phyloP scores from a whole-genome alignment of 2,329 filamentous ascomycete genomes.

The Malbranchea zuffiana region DNA sequence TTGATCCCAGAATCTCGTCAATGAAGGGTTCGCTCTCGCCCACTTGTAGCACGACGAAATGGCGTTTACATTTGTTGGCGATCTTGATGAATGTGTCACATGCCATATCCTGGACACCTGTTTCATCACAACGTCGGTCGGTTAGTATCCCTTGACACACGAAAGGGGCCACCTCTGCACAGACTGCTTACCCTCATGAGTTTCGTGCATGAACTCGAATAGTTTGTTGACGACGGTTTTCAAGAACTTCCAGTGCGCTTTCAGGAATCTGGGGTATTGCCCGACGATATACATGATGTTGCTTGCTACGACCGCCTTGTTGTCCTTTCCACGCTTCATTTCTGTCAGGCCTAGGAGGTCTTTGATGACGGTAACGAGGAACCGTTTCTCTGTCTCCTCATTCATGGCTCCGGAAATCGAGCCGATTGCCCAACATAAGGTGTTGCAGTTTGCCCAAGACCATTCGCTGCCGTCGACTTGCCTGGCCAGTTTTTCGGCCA shows the following conservation, averaged over 20 bases:
- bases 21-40: constrained; percentile 95
- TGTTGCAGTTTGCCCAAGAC: constrained; percentile 99
- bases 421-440: constrained; percentile 97
- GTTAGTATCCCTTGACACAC: constrained; percentile 6
- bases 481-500: constrained; percentile 94
- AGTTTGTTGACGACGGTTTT: constrained; percentile 99
- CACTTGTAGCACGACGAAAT: constrained; percentile 92
- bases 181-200: constrained; percentile 66
- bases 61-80: constrained; percentile 90
- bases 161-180: neutral
- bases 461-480: constrained; percentile 94
- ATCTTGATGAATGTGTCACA: constrained; percentile 99
- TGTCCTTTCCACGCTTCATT: constrained; percentile 99
- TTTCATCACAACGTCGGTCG: constrained; percentile 21
- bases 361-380: constrained; percentile 97
- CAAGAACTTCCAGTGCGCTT: constrained; percentile 98
- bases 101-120: constrained; percentile 96
- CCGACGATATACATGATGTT: constrained; percentile 99
- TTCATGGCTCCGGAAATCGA: constrained; percentile 99
- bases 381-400: constrained; percentile 96
- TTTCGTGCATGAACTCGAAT: constrained; percentile 99
- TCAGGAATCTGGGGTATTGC: constrained; percentile 94
- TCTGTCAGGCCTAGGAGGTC: constrained; percentile 92
- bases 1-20: constrained; percentile 91
- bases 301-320: constrained; percentile 96